Base-by-base conservation (phyloP, 495 filamentous ascomycete species). In the Pyrenopolyporus hunteri region DNA sequence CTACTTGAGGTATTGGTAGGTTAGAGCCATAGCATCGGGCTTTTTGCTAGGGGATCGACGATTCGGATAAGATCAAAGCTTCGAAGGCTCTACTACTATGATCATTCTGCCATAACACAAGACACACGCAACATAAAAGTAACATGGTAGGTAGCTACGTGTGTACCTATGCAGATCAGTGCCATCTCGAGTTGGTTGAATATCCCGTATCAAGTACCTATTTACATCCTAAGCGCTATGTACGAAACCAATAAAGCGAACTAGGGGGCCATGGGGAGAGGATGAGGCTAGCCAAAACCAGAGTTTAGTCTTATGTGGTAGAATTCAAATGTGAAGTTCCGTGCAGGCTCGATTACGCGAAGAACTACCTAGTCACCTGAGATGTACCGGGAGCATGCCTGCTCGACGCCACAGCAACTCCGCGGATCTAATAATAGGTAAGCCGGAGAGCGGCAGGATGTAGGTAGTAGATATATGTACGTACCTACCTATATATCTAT, bases 11-110 rank as follows among this genome's bases (percentile, higher is more conserved):
- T n/a, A n/a, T n/a, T n/a, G n/a, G n/a, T n/a, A n/a, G n/a, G n/a
- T n/a, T n/a, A n/a, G n/a, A n/a, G n/a, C n/a, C 59, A 42, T 23
- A 33, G 6, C 42, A 63, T 63, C 53, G 52, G 53, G 60, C 52
- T 37, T 63, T 53, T 53, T 48, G 60, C 46, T 58, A 26, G 20
- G 29, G 11, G 60, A 63, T 63, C 60, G 53, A 45, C 33, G 42
- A 57, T 52, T 47, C 42, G 35, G 37, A 51, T 33, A 20, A 58
- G 59, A 57, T 49, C 53, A 26, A 35, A 33, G 45, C 28, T 43
- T 28, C 16, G 25, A 51, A 47, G 35, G 9, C 33, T 22, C 39
- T 11, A 50, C 37, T 29, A 28, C 31, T n/a, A n/a, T n/a, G n/a
- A n/a, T n/a, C n/a, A n/a, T n/a, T n/a, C n/a, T n/a, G n/a, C n/a